Conservation (phyloP, 805 yeast genomes). For the Schwanniomyces polymorphus region DNA sequence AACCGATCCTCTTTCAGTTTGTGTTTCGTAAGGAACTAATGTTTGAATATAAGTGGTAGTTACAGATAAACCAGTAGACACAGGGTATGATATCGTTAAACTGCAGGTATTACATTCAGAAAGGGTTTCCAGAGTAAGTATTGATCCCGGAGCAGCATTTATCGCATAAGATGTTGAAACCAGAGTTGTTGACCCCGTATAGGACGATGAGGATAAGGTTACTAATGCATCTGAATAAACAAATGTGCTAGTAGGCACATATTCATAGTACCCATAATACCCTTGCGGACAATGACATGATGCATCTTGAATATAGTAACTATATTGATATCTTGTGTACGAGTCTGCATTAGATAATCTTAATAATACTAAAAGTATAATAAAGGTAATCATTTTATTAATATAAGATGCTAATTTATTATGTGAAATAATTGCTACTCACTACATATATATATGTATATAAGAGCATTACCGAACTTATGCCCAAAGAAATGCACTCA, state of each 20-base stretch:
- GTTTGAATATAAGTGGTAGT: background rate
- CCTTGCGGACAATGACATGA: too few relatives aligned
- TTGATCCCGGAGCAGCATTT: background rate
- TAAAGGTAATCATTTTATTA: too few relatives aligned
- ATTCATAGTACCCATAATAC: too few relatives aligned
- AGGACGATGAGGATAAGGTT: background rate
- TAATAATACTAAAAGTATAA: too few relatives aligned
- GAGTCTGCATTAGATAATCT: too few relatives aligned
- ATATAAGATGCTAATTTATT: too few relatives aligned
- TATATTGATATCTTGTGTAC: too few relatives aligned
- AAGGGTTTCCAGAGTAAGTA: background rate
- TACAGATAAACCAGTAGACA: background rate
- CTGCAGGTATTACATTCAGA: background rate
- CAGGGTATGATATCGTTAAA: background rate
- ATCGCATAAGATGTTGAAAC: background rate
- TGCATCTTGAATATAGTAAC: too few relatives aligned
- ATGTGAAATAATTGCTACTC: too few relatives aligned
- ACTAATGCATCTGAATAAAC: background rate
- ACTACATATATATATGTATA: too few relatives aligned
- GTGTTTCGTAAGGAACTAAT: background rate
- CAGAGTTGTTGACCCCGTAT: background rate
- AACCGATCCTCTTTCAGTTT: background rate
- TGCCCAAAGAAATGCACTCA: too few relatives aligned
- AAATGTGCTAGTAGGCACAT: background rate
- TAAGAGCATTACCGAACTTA: too few relatives aligned